A percentile compares a stretch with the other conserved stretches of the same genome.
Evolutionary conservation across 495 filamentous ascomycete species (phyloP).

Genomic region (Podospora didyma): DNA sequence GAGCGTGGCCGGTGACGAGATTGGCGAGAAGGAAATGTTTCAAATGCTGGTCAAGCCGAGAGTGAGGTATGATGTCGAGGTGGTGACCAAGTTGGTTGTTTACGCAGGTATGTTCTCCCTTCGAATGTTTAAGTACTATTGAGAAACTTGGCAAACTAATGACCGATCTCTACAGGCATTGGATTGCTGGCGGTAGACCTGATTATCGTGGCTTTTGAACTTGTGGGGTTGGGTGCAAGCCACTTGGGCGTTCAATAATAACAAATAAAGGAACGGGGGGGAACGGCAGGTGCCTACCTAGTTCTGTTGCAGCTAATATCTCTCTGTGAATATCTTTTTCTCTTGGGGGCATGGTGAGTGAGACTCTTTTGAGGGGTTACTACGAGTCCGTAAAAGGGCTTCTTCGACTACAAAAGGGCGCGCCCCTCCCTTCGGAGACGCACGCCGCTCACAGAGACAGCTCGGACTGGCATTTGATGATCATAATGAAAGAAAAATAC

Average conservation of each 20-base stretch:
- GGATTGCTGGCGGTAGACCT: conserved; percentile 67
- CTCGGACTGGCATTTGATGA: too few relatives aligned
- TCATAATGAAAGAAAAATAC: too few relatives aligned
- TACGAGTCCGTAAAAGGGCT: too few relatives aligned
- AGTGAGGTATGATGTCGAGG: conserved; percentile 94
- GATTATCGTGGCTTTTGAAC: conserved; percentile 63
- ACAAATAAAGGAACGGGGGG: neutral
- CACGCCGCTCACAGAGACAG: too few relatives aligned
- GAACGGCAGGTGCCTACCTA: neutral
- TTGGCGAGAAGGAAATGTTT: conserved; percentile 77
- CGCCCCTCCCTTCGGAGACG: too few relatives aligned
- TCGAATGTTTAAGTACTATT: neutral
- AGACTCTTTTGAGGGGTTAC: too few relatives aligned
- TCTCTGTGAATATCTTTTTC: neutral
- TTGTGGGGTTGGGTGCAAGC: conserved; percentile 53
- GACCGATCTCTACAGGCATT: conserved; percentile 52
- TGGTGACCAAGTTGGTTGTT: conserved; percentile 92
- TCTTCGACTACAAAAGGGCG: too few relatives aligned
- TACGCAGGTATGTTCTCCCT: conserved; percentile 65
- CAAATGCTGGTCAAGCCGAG: conserved; percentile 78
- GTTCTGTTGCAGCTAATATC: neutral
- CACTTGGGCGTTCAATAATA: conserved; percentile 3
- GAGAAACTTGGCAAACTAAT: conserved; percentile 6
- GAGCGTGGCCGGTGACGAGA: conserved; percentile 28
- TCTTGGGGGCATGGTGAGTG: too few relatives aligned